Percentiles rank a stretch among this genome's conserved stretches.
Evolutionary conservation across 2,329 filamentous ascomycete genomes (phyloP).

Genomic region (Huntiella bhutanensis): DNA sequence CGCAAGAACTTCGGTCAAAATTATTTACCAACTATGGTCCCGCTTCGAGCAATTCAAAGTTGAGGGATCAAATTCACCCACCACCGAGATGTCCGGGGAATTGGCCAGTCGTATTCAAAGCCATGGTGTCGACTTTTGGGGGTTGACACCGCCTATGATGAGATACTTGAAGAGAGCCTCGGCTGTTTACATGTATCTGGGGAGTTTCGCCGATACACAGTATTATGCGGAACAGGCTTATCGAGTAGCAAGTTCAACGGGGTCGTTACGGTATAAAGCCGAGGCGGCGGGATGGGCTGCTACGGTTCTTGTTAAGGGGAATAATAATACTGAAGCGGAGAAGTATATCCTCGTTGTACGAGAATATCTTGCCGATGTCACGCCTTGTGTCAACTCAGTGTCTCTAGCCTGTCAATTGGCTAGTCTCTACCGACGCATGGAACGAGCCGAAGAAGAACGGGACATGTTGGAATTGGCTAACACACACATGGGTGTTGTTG

Average conservation of each 20-base stretch:
- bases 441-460: conserved; percentile 24
- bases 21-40: conserved; percentile 36
- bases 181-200: conserved; percentile 61
- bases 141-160: conserved; percentile 54
- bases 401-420: conserved; percentile 34
- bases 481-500: conserved; percentile 20
- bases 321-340: conserved; percentile 14
- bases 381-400: conserved; percentile 11
- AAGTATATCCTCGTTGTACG: conserved; percentile 8
- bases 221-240: conserved; percentile 75
- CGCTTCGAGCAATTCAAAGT: conserved; percentile 24
- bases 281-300: conserved; percentile 36
- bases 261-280: conserved; percentile 38
- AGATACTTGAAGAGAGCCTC: conserved; percentile 56
- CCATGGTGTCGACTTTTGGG: conserved; percentile 53
- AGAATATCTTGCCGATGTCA: conserved; percentile 1
- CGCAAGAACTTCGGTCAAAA: conserved; percentile 37
- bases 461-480: conserved; percentile 31
- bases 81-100: conserved; percentile 15
- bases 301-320: conserved; percentile 36
- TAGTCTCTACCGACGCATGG: conserved; percentile 32
- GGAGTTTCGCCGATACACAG: conserved; percentile 71
- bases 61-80: conserved; percentile 14
- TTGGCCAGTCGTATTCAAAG: conserved; percentile 12
- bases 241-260: conserved; percentile 52